A percentile compares a stretch with the other conserved stretches of the same genome.
Evolutionary conservation across 78 protist genomes (phyloP).

Genomic region (Anaeramoeba flamelloides): DNA sequence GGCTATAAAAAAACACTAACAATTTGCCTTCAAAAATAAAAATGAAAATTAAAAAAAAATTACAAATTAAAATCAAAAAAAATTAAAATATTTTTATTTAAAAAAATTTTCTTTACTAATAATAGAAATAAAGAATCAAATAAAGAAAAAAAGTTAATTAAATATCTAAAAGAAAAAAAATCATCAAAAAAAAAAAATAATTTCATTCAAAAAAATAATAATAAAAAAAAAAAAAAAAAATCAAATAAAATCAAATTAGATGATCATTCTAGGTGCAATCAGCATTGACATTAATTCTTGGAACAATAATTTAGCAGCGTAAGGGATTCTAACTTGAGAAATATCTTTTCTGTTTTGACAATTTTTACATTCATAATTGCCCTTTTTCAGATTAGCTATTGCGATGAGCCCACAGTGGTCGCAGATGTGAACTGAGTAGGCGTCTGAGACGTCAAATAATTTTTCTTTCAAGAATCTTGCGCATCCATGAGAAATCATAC

Average conservation of each 20-base stretch:
- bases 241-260: neutral
- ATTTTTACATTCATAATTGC: constrained; percentile 48
- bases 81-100: neutral
- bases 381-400: constrained; percentile 44
- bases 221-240: neutral
- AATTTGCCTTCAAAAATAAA: neutral
- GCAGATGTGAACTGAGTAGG: constrained; percentile 84
- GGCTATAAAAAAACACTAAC: neutral
- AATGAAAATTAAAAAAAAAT: neutral
- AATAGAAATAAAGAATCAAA: neutral
- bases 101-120: neutral
- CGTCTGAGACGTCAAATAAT: constrained; percentile 70
- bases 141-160: neutral
- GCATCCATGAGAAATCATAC: constrained; percentile 89
- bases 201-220: neutral
- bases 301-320: constrained; percentile 95
- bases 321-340: constrained; percentile 80
- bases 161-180: neutral
- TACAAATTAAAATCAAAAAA: neutral
- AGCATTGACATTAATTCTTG: constrained; percentile 98
- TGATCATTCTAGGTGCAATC: constrained; percentile 75
- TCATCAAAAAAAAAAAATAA: neutral
- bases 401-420: constrained; percentile 90
- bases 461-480: constrained; percentile 84
- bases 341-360: constrained; percentile 61